These are phyloP conservation scores for Arthrobotrys pseudoclavata DNA, from an alignment of 2,329 filamentous ascomycete genomes.

Conservation along the genomic window DNA sequence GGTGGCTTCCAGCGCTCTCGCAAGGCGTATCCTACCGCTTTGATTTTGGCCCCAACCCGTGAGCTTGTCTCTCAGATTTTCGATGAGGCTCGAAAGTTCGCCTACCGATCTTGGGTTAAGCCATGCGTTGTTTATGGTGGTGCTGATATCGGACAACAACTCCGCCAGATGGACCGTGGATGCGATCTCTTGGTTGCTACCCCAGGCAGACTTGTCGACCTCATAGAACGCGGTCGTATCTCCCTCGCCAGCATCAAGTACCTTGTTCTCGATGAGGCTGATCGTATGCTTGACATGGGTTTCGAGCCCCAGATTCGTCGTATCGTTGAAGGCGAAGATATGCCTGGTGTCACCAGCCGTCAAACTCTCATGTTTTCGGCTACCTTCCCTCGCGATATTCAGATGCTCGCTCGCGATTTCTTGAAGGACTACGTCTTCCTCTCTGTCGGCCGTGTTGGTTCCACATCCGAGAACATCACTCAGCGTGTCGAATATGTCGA, in stretches of 20 bases:
- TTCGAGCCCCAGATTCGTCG: constrained; percentile 99
- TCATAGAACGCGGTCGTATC: constrained; percentile 98
- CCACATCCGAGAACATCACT: constrained; percentile 99
- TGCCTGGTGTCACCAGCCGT: constrained; percentile 84
- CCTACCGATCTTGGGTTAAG: constrained; percentile 98
- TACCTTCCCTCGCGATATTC: constrained; percentile 98
- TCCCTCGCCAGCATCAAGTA: constrained; percentile 99
- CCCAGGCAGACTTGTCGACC: constrained; percentile 94
- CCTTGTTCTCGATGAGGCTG: constrained; percentile 96
- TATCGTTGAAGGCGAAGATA: constrained; percentile 98
- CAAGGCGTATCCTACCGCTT: constrained; percentile 95
- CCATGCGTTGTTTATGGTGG: constrained; percentile 99
- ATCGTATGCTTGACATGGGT: constrained; percentile 99
- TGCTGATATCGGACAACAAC: constrained; percentile 97
- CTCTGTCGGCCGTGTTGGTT: constrained; percentile 97
- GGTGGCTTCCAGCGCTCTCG: constrained; percentile 88
- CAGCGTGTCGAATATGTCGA: constrained; percentile 99
- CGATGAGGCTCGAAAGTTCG: constrained; percentile 97
- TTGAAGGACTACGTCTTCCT: constrained; percentile 99
- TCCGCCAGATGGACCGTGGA: constrained; percentile 96
- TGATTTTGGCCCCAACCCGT: constrained; percentile 96
- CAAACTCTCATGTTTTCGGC: constrained; percentile 99
- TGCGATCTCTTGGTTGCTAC: constrained; percentile 98
- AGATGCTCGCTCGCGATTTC: constrained; percentile 99
- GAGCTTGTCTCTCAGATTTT: constrained; percentile 99